Base-by-base conservation (phyloP, 768 basidiomycete species). In the Leccinum disarticulatum region DNA sequence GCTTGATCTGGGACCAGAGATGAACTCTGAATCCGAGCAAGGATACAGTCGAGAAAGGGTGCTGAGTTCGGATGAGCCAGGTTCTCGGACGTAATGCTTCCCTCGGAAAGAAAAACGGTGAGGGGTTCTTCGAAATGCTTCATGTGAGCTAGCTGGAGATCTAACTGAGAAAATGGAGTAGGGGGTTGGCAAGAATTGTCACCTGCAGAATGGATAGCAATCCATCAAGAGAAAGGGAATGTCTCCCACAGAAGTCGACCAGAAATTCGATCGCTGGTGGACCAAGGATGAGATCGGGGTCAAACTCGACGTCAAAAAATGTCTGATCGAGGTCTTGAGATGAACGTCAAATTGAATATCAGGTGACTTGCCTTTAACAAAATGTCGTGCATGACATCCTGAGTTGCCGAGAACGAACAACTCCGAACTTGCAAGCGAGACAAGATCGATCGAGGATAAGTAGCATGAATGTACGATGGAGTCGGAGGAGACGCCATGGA, bases 111-210 rank as follows among this genome's bases (percentile, higher is more conserved):
- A 57, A 72, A 48, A 8, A 79, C 52, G 3, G 81, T 77, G 14
- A 90, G 70, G 0, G 86, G 84, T 27, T 89, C 83, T 28, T 79
- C 79, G 63, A 89, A 90, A 69, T 93, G 90, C 61, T 88, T 88
- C 70, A 91, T 70, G 66, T 90, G 77, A 0, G 78, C 77, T 3
- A 91, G 74, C 87, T 91, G 27, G 13, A 19, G 62, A 14, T 47
- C 52, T 14, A 48, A 9, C 17, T 55, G 33, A 61, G 56, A 52
- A 47, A 35, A 3, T 22, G 22, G 36, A 17, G 2, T 11, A 1
- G 35, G 17, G 10, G n/a, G 13, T 41, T 3, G 36, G 50, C 3
- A 19, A 55, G 15, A n/a, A 33, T 30, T 48, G 73, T 57, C 59
- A 87, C 88, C 76, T 91, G 89, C 6, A 93, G 68, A 35, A 84